phyloP scores from a whole-genome alignment of 2,329 filamentous ascomycete genomes.

The Mycosphaerella arachidis region DNA sequence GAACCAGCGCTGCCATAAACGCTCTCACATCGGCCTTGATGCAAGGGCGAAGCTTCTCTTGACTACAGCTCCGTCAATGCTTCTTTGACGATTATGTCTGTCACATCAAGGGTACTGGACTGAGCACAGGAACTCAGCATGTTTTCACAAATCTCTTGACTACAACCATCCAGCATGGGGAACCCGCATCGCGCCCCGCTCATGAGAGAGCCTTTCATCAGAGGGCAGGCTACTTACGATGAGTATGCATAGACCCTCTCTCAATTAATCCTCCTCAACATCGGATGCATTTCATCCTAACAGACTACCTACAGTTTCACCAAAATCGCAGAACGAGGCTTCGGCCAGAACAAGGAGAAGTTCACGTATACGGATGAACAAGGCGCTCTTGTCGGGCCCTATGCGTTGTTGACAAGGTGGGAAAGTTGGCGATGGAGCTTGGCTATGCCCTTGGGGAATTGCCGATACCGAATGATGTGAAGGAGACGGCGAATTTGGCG shows the following conservation, averaged over 20 bases:
- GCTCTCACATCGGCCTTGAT: not conserved
- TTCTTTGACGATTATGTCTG: no score
- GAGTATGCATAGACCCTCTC: no score
- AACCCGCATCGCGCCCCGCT: slow-evolving; percentile 7
- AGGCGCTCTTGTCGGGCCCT: slow-evolving; percentile 11
- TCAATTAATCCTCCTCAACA: no score
- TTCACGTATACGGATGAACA: slow-evolving; percentile 12
- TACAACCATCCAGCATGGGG: slow-evolving; percentile 4
- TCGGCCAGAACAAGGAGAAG: slow-evolving; percentile 10
- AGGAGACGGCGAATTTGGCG: slow-evolving; percentile 24
- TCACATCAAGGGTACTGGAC: no score
- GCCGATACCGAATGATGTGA: slow-evolving; percentile 18
- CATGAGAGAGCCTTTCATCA: slow-evolving; percentile 8
- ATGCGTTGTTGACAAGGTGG: slow-evolving; percentile 9
- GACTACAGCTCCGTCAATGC: not conserved
- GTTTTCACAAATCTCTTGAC: not conserved
- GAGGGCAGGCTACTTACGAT: slow-evolving; percentile 8
- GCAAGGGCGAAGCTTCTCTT: not conserved
- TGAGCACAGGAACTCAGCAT: no score
- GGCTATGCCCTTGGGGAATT: slow-evolving; percentile 14
- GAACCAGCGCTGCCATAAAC: not conserved
- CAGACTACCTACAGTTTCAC: slow-evolving; percentile 5
- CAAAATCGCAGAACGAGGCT: slow-evolving; percentile 6
- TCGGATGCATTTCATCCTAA: not conserved
- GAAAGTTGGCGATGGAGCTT: slow-evolving; percentile 15